A percentile compares a stretch with the other conserved stretches of the same genome.
Evolutionary conservation across 2,329 filamentous ascomycete genomes (phyloP).

Genomic region (Diaporthe ampelina): DNA sequence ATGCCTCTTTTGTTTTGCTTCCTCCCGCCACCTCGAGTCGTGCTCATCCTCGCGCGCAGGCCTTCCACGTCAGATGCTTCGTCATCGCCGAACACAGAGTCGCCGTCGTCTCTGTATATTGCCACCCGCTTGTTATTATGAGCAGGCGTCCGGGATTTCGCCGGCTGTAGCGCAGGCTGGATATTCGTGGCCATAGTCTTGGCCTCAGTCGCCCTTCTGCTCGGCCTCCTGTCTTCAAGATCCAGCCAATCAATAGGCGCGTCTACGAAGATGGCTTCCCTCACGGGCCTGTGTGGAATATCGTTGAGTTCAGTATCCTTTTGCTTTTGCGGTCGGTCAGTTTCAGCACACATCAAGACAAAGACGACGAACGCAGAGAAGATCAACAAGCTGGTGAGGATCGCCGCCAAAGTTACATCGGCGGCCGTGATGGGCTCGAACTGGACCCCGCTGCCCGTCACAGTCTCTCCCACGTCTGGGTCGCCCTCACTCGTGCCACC

Average conservation of each 20-base stretch:
- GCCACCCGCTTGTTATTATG: background rate
- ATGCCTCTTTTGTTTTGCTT: background rate
- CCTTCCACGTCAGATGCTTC: background rate
- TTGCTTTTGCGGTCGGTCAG: background rate
- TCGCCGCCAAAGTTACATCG: slow-evolving; percentile 63
- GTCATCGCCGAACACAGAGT: background rate
- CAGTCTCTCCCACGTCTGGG: slow-evolving; percentile 52
- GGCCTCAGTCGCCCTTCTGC: background rate
- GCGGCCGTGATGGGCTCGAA: slow-evolving; percentile 58
- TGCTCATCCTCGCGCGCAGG: background rate
- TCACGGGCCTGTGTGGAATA: background rate
- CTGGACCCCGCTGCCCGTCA: slow-evolving; percentile 47
- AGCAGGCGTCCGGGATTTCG: background rate
- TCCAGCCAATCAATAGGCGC: background rate
- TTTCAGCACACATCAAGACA: background rate
- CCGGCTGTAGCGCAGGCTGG: background rate
- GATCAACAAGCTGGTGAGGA: slow-evolving; percentile 54
- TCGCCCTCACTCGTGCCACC: slow-evolving; percentile 65
- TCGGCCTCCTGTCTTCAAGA: background rate
- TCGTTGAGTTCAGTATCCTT: no score
- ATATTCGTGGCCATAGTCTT: background rate
- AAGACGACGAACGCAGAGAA: slow-evolving; percentile 42
- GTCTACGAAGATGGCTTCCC: background rate
- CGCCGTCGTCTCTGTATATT: background rate
- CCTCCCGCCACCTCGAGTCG: background rate